Evolutionary conservation across 352 stramenopile genomes (phyloP).

Genomic region (Plasmopara viticola): DNA sequence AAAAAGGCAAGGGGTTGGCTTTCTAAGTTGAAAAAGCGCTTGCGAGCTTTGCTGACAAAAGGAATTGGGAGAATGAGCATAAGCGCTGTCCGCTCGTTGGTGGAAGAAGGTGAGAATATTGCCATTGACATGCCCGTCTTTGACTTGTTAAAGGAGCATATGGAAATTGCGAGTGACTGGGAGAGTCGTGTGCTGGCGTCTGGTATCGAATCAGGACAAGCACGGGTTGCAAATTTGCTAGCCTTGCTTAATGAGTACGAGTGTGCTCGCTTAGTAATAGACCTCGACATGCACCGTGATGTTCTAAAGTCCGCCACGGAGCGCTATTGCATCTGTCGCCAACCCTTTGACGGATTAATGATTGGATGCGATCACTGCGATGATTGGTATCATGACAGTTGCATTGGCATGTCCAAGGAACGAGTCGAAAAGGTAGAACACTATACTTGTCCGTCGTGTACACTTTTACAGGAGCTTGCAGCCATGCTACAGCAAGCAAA

Average conservation of each 20-base stretch:
- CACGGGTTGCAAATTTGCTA: conserved; percentile 62
- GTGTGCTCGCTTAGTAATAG: conserved; percentile 63
- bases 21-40: conserved; percentile 76
- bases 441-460: conserved; percentile 92
- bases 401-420: conserved; percentile 87
- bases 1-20: conserved; percentile 80
- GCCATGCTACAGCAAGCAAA: conserved; percentile 39
- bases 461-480: conserved; percentile 84
- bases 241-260: conserved; percentile 78
- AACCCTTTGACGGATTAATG: conserved; percentile 88
- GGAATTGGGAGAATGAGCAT: conserved; percentile 60
- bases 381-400: conserved; percentile 88
- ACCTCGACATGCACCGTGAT: conserved; percentile 83
- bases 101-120: conserved; percentile 78
- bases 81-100: conserved; percentile 46
- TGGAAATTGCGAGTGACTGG: conserved; percentile 76
- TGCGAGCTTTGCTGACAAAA: conserved; percentile 69
- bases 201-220: conserved; percentile 73
- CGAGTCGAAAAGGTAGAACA: conserved; percentile 94
- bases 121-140: conserved; percentile 70
- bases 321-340: conserved; percentile 86
- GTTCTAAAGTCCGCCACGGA: conserved; percentile 90
- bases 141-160: conserved; percentile 72
- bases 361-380: conserved; percentile 86
- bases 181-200: conserved; percentile 67